phyloP scores from a whole-genome alignment of 2,329 filamentous ascomycete genomes.

The Aplosporella prunicola region DNA sequence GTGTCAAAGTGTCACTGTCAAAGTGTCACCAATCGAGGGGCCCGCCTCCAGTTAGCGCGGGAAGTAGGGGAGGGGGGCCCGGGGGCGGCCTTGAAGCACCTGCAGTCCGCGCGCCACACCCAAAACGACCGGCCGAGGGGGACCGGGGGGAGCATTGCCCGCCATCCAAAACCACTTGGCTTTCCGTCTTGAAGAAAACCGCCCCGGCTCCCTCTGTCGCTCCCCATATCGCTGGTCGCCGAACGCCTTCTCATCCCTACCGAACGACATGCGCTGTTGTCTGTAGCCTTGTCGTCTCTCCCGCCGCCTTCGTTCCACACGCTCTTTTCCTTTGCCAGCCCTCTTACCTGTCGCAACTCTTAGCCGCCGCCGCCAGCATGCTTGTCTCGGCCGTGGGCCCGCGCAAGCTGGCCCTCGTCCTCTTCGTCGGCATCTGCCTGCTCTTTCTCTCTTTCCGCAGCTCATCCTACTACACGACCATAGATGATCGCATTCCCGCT shows the following conservation, averaged over 20 bases:
- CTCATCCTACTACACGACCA: constrained; percentile 5
- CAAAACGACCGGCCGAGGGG: background rate
- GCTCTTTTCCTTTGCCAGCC: no score
- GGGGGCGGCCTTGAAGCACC: constrained; percentile 9
- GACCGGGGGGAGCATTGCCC: no score
- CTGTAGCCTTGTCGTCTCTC: no score
- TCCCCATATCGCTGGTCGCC: no score
- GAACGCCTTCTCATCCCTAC: no score
- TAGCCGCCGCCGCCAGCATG: constrained; percentile 3
- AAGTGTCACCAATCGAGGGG: constrained; percentile 2
- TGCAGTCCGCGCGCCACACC: no score
- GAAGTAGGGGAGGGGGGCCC: constrained; percentile 1
- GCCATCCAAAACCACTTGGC: no score
- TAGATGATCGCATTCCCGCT: constrained; percentile 5
- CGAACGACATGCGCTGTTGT: no score
- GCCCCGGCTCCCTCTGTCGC: no score
- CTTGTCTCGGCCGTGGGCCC: constrained; percentile 11
- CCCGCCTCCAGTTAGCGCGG: background rate
- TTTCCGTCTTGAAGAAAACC: no score
- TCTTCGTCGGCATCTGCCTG: constrained; percentile 12
- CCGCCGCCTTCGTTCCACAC: no score
- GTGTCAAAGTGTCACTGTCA: background rate
- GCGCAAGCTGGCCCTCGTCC: constrained; percentile 12
- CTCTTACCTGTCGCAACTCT: no score
- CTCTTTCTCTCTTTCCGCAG: constrained; percentile 11